phyloP scores from a whole-genome alignment of 2,329 filamentous ascomycete genomes.

The Ophiostoma himal-ulmi region DNA sequence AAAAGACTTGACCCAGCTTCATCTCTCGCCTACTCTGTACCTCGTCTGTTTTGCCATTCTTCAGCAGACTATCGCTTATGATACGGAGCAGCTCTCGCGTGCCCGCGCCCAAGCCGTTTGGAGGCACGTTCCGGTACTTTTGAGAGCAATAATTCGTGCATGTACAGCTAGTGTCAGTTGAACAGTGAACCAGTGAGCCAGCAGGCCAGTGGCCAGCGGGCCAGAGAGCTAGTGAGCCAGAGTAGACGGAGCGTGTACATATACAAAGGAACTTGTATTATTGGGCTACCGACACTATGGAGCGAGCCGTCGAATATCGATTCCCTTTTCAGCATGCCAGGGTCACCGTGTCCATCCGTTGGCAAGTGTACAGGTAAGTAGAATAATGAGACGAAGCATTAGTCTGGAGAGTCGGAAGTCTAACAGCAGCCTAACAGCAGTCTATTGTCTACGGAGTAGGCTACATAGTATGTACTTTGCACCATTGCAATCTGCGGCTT shows the following conservation, averaged over 20 bases:
- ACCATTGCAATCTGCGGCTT: too few species aligned
- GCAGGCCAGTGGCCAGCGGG: too few species aligned
- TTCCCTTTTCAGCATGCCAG: not conserved
- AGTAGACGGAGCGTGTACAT: not conserved
- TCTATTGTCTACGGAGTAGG: not conserved
- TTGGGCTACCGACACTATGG: conserved; percentile 14
- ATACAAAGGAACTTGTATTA: conserved; percentile 4
- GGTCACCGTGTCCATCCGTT: not conserved
- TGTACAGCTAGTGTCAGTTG: not conserved
- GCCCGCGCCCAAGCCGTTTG: not conserved
- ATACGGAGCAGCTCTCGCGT: not conserved
- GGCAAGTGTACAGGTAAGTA: not conserved
- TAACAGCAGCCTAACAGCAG: not conserved
- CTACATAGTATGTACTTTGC: too few species aligned
- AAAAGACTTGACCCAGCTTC: too few species aligned
- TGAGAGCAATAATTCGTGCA: not conserved
- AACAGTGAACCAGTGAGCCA: not conserved
- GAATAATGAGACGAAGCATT: not conserved
- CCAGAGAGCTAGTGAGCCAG: not conserved
- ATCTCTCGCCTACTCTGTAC: not conserved
- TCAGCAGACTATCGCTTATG: conserved; percentile 7
- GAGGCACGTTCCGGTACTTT: conserved; percentile 8
- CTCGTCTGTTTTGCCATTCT: conserved; percentile 2
- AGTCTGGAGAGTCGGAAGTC: not conserved
- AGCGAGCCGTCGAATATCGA: conserved; percentile 19